phyloP scores from a whole-genome alignment of 2,329 filamentous ascomycete species.

The Alternaria novae-zelandiae region DNA sequence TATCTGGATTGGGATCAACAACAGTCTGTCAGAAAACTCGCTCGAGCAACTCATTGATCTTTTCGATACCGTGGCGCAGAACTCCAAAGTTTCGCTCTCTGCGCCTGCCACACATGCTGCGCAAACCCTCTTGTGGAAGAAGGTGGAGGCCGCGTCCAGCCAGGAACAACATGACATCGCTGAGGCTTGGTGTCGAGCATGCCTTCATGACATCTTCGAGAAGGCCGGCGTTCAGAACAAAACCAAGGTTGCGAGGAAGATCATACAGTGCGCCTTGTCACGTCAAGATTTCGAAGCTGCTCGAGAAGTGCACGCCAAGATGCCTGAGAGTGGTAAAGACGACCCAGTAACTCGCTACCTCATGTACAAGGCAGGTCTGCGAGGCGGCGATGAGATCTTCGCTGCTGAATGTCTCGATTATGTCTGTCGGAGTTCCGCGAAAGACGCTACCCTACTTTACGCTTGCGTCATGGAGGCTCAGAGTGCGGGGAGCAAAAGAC shows the following conservation, averaged over 20 bases:
- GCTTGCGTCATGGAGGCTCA: slow-evolving; percentile 82
- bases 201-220: slow-evolving; percentile 70
- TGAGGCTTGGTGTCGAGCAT: slow-evolving; percentile 74
- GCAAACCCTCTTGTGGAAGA: slow-evolving; percentile 82
- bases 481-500: slow-evolving; percentile 64
- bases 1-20: slow-evolving; percentile 67
- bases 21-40: slow-evolving; percentile 43
- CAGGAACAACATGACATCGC: slow-evolving; percentile 62
- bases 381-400: slow-evolving; percentile 61
- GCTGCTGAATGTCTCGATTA: slow-evolving; percentile 69
- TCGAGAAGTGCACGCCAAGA: slow-evolving; percentile 61
- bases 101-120: slow-evolving; percentile 69
- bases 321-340: slow-evolving; percentile 64
- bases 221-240: slow-evolving; percentile 70
- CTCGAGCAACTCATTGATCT: slow-evolving; percentile 51
- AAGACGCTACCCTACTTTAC: slow-evolving; percentile 71
- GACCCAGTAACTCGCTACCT: slow-evolving; percentile 74
- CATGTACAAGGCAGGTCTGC: slow-evolving; percentile 75
- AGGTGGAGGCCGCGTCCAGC: slow-evolving; percentile 65
- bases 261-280: slow-evolving; percentile 72
- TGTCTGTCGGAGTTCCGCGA: slow-evolving; percentile 61
- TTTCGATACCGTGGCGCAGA: slow-evolving; percentile 56
- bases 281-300: slow-evolving; percentile 63
- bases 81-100: slow-evolving; percentile 58
- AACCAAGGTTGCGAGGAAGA: slow-evolving; percentile 73